Conservation (phyloP, 1,284 basidiomycete species). For the Boletellus dicymbophilus region DNA sequence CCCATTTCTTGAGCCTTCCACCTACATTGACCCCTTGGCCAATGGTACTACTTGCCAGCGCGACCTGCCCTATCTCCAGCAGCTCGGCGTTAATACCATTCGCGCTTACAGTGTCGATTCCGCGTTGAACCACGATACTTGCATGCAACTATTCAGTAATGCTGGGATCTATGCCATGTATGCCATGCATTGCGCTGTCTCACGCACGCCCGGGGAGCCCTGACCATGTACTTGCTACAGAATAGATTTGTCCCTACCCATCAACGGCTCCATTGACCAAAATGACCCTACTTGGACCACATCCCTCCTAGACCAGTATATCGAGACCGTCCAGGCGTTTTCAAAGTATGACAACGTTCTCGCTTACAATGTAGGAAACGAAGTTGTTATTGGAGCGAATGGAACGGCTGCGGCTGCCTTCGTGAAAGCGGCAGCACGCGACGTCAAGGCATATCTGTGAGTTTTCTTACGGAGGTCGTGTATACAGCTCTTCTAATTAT, state of each 20-base stretch:
- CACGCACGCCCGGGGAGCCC: neutral
- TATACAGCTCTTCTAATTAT: neutral
- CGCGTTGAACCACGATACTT: conserved; percentile 79
- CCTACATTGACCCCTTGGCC: conserved; percentile 77
- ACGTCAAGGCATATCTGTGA: conserved; percentile 83
- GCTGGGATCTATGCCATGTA: conserved; percentile 91
- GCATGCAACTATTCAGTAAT: conserved; percentile 77
- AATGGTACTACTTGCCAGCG: conserved; percentile 70
- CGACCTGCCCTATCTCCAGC: conserved; percentile 76
- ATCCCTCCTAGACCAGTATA: conserved; percentile 80
- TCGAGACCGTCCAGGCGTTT: conserved; percentile 78
- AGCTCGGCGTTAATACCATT: conserved; percentile 73
- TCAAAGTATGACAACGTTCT: conserved; percentile 83
- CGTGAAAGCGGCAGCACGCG: conserved; percentile 90
- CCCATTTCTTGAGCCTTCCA: conserved; percentile 78
- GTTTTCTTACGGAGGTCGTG: conserved; percentile 21
- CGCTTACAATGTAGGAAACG: conserved; percentile 88
- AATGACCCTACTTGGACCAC: conserved; percentile 79
- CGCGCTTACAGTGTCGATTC: conserved; percentile 88
- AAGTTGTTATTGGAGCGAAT: conserved; percentile 67
- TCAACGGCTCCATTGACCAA: conserved; percentile 88
- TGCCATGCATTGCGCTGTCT: conserved; percentile 27
- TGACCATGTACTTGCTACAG: conserved; percentile 42
- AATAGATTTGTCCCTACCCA: conserved; percentile 82
- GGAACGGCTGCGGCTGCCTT: conserved; percentile 74